phyloP scores from a whole-genome alignment of 192 early-diverging fungal species.

The Funneliformis geosporum region DNA sequence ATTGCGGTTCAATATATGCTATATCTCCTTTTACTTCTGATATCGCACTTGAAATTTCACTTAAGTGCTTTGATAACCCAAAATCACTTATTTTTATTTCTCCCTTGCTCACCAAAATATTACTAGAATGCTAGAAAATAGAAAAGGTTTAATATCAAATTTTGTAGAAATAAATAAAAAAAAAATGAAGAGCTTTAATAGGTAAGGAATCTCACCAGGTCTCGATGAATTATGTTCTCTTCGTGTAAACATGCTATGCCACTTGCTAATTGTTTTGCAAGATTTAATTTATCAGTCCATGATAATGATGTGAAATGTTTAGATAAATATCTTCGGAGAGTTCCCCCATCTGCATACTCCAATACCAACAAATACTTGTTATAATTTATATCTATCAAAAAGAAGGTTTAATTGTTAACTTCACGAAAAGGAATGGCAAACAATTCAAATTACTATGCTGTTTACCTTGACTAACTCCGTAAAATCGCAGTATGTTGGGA shows the following conservation, averaged over 20 bases:
- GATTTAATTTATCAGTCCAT: slow-evolving; percentile 22
- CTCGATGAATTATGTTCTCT: background rate
- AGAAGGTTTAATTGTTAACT: background rate
- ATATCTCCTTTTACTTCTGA: background rate
- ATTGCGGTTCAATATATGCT: slow-evolving; percentile 3
- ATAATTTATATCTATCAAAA: background rate
- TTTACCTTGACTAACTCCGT: slow-evolving; percentile 15
- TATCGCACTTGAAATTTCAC: background rate
- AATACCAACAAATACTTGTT: background rate
- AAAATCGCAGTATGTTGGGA: slow-evolving; percentile 15
- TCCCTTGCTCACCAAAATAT: slow-evolving; percentile 8
- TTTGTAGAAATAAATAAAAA: background rate
- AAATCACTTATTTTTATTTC: slow-evolving; percentile 10
- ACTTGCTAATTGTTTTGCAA: slow-evolving; percentile 5
- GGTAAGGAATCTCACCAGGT: background rate
- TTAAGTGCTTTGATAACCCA: background rate
- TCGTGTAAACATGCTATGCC: slow-evolving; percentile 12
- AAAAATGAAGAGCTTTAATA: background rate
- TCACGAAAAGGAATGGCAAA: background rate
- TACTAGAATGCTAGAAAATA: background rate
- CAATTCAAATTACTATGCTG: too few relatives aligned
- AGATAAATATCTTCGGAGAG: background rate
- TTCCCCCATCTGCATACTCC: background rate
- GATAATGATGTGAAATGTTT: slow-evolving; percentile 3
- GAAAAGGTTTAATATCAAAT: background rate